Evolutionary conservation across 441 rosid genomes (phyloP).

Genomic region (Corymbia citriodora): DNA sequence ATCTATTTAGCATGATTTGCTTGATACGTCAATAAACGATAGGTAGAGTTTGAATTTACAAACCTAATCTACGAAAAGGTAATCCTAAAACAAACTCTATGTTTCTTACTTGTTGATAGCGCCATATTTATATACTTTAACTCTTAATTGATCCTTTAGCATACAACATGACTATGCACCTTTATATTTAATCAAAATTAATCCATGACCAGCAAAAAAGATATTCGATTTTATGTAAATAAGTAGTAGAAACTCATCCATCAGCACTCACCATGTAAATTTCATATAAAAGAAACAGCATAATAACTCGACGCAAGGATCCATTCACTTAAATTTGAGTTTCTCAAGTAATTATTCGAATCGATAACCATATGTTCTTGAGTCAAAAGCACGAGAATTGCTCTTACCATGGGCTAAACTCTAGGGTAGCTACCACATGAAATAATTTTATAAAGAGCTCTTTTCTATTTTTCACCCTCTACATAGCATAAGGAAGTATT

Average conservation of each 20-base stretch:
- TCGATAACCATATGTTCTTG: accelerated
- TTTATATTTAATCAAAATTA: background rate
- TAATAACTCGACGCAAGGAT: accelerated
- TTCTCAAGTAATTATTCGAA: background rate
- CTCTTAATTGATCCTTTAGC: background rate
- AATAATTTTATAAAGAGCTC: background rate
- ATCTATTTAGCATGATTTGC: background rate
- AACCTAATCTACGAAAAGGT: background rate
- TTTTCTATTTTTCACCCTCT: background rate
- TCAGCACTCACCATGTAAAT: accelerated
- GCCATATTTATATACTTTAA: background rate
- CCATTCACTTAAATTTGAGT: background rate
- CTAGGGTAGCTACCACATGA: background rate
- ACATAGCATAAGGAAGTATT: background rate
- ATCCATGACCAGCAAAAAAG: background rate
- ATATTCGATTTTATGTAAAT: background rate
- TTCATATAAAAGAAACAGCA: background rate
- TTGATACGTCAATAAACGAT: background rate
- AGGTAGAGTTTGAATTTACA: background rate
- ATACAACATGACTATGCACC: background rate
- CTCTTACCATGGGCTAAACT: background rate
- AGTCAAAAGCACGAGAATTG: background rate
- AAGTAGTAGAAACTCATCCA: background rate
- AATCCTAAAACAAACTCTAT: background rate
- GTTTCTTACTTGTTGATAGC: background rate